Evolutionary conservation across 805 yeast genomes (phyloP).

Genomic region (Zygotorulaspora danielsina): DNA sequence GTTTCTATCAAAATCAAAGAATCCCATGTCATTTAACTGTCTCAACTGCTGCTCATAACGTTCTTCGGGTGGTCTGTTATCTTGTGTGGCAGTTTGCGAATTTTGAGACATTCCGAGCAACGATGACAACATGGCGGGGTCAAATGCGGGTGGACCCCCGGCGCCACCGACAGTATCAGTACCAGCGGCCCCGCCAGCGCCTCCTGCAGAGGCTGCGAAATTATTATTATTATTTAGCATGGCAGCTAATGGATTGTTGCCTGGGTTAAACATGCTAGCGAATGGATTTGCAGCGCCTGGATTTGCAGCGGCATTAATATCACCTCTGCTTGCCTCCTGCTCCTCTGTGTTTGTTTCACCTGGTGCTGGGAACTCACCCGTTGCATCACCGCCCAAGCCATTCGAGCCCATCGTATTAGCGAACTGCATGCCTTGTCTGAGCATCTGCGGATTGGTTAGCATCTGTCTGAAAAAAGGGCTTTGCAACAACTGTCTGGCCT

Average conservation of each 20-base stretch:
- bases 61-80: conserved; percentile 75
- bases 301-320: conserved; percentile 29
- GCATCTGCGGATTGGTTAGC: conserved; percentile 77
- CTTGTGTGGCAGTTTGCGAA: conserved; percentile 36
- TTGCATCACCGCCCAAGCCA: conserved; percentile 26
- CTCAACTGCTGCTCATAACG: conserved; percentile 66
- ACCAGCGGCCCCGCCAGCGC: conserved; percentile 23
- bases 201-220: too few relatives aligned
- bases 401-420: conserved; percentile 49
- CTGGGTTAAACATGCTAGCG: conserved; percentile 40
- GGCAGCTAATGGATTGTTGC: conserved; percentile 44
- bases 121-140: conserved; percentile 45
- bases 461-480: conserved; percentile 77
- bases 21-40: conserved; percentile 79
- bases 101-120: conserved; percentile 37
- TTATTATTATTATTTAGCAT: conserved; percentile 23
- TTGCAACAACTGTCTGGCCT: conserved; percentile 79
- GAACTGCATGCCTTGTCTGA: conserved; percentile 78
- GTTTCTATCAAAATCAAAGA: conserved; percentile 86
- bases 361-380: conserved; percentile 47
- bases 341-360: conserved; percentile 33
- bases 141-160: conserved; percentile 40
- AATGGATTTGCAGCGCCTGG: conserved; percentile 45
- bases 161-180: conserved; percentile 15
- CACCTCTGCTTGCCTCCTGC: conserved; percentile 19